A percentile compares a stretch with the other conserved stretches of the same genome.
These are phyloP conservation scores for Eimeria tenella DNA, from an alignment of 169 alveolate genomes.

Conservation along the genomic window DNA sequence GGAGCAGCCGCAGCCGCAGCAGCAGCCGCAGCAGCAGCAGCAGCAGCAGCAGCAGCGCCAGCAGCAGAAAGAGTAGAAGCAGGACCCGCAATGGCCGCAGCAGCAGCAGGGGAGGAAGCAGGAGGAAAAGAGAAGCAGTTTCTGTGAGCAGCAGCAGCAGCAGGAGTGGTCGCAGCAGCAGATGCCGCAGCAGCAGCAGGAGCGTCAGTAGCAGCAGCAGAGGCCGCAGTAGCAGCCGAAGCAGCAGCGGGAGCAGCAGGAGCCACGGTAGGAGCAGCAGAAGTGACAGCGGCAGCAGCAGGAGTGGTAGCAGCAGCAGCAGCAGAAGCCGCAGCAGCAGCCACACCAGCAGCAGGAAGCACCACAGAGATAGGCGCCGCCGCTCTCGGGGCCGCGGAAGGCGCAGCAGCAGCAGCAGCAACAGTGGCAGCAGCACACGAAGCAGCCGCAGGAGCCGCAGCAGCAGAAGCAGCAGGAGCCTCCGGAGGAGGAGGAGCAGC, in stretches of 20 bases:
- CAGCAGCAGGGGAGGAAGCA: not conserved
- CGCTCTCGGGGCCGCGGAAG: too few relatives aligned
- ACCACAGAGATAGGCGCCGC: too few relatives aligned
- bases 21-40: not conserved
- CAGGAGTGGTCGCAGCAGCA: not conserved
- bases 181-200: not conserved
- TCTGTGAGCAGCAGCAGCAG: not conserved
- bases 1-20: not conserved
- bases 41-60: not conserved
- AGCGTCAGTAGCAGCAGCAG: not conserved
- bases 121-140: too few relatives aligned
- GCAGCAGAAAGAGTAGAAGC: not conserved
- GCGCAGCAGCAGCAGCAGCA: too few relatives aligned
- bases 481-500: too few relatives aligned
- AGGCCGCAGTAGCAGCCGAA: not conserved
- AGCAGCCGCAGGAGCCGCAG: too few relatives aligned
- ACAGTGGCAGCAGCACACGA: too few relatives aligned
- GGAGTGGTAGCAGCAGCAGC: not conserved
- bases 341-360: too few relatives aligned
- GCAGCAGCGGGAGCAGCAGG: not conserved
- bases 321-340: too few relatives aligned
- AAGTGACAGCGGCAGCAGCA: not conserved
- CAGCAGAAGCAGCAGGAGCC: too few relatives aligned
- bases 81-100: too few relatives aligned
- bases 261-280: not conserved